phyloP scores from a whole-genome alignment of 2,329 filamentous ascomycete species.

The Hymenoscyphus albidus region DNA sequence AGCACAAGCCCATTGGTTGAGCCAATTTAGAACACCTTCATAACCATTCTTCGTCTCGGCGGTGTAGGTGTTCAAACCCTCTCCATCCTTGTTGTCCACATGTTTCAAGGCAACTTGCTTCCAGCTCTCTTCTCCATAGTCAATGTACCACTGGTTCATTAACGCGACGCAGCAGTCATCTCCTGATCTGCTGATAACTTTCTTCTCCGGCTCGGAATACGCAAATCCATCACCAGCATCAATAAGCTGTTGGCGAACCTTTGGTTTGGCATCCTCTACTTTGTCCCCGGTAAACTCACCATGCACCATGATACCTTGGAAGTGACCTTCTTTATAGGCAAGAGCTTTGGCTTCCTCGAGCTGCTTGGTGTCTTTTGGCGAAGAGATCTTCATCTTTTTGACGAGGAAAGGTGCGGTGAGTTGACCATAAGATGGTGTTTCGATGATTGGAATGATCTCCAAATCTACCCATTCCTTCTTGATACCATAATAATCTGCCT shows the following conservation, averaged over 20 bases:
- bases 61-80: constrained; percentile 75
- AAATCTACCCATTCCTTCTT: constrained; percentile 94
- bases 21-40: constrained; percentile 82
- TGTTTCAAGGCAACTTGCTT: constrained; percentile 69
- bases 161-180: constrained; percentile 92
- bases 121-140: constrained; percentile 92
- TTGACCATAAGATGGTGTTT: constrained; percentile 83
- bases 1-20: constrained; percentile 93
- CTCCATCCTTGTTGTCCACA: constrained; percentile 62
- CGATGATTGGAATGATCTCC: constrained; percentile 83
- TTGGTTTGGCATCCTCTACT: constrained; percentile 81
- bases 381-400: constrained; percentile 92
- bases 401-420: constrained; percentile 79
- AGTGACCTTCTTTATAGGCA: constrained; percentile 96
- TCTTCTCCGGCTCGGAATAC: constrained; percentile 89
- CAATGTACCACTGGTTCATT: constrained; percentile 96
- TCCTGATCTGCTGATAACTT: constrained; percentile 82
- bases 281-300: constrained; percentile 85
- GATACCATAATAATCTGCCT: constrained; percentile 93
- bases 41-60: constrained; percentile 75
- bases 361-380: constrained; percentile 88
- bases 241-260: constrained; percentile 75
- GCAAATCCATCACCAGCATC: constrained; percentile 76
- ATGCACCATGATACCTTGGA: constrained; percentile 85
- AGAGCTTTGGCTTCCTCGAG: constrained; percentile 92